A percentile compares a stretch with the other conserved stretches of the same genome.
Conservation (phyloP, 768 basidiomycete species). For the Strobilomyces confusus region DNA sequence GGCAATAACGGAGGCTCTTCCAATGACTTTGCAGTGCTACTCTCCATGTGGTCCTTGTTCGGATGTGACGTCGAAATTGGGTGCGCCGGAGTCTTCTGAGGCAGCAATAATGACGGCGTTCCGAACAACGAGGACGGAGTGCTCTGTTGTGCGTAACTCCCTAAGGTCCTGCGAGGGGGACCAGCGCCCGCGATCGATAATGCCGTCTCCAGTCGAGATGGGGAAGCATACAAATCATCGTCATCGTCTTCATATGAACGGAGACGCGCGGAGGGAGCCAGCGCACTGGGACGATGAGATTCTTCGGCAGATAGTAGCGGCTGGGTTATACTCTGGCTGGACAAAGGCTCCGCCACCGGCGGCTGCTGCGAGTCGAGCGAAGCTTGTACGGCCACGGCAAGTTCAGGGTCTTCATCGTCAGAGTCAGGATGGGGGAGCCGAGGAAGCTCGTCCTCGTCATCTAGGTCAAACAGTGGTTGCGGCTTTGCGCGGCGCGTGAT, state of each 20-base stretch:
- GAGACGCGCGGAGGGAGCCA: conserved; percentile 1
- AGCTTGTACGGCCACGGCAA: conserved; percentile 59
- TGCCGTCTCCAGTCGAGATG: conserved; percentile 59
- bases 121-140: conserved; percentile 34
- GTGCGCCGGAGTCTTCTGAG: conserved; percentile 5
- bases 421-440: conserved; percentile 22
- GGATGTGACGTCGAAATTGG: neutral
- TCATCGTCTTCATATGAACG: conserved; percentile 31
- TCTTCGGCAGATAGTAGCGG: conserved; percentile 5
- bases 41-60: neutral
- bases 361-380: conserved; percentile 42
- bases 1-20: conserved; percentile 8
- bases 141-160: conserved; percentile 9
- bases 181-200: conserved; percentile 63
- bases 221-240: conserved; percentile 50
- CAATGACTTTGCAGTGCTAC: neutral
- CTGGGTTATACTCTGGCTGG: conserved; percentile 1
- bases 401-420: conserved; percentile 50
- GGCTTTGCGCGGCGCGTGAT: conserved; percentile 33
- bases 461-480: conserved; percentile 51
- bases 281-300: neutral
- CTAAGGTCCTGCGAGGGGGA: conserved; percentile 26
- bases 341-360: neutral
- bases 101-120: conserved; percentile 31
- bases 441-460: conserved; percentile 43